Evolutionary conservation across 495 filamentous ascomycete species (phyloP), one percentile per base, ranked within the genome.

Genomic region (Aspergillus haitiensis): DNA sequence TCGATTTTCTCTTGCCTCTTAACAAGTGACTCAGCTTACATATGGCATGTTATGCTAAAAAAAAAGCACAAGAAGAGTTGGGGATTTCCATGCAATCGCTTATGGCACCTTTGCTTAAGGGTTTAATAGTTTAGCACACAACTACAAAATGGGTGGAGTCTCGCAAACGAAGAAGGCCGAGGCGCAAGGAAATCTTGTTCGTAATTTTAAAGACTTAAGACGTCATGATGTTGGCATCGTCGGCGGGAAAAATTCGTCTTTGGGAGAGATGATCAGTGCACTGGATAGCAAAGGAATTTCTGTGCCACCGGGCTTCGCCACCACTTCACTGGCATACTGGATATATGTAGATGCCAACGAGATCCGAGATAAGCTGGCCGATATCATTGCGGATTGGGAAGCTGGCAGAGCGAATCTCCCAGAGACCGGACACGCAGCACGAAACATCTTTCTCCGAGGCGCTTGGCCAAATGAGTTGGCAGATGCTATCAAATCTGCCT

Each of bases 241-340:
- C 15, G 72, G 72, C 16, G 72, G 72, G 6, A 75, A 72, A 58
- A 75, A 71, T 51, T 63, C 72, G n/a, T 74, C 72, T 10, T 59
- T 74, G 18, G 72, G 72, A 9, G 72, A 72, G 63, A 72, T 74
- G 72, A 69, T 74, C 52, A 39, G 67, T 16, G 18, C 58, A 12
- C 65, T 74, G 6, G 31, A 2, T 5, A 7, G 44, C 8, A 16
- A 69, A 44, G 70, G 70, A 4, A 67, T 75, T 31, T 34, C 72
- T 33, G 68, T 75, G 10, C 72, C 70, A 5, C 64, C 67, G 11
- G 66, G 72, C 2, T 70, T 75, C 56, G 72, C 72, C 3, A 70
- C 67, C 3, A 75, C 72, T 10, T 69, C 72, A 21, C 32, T 68
- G 6, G 66, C 65, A 3, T 75, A 70, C 33, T 72, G 70, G 72